Base-by-base conservation (phyloP, 1,284 basidiomycete species). In the Ustilago sp. region DNA sequence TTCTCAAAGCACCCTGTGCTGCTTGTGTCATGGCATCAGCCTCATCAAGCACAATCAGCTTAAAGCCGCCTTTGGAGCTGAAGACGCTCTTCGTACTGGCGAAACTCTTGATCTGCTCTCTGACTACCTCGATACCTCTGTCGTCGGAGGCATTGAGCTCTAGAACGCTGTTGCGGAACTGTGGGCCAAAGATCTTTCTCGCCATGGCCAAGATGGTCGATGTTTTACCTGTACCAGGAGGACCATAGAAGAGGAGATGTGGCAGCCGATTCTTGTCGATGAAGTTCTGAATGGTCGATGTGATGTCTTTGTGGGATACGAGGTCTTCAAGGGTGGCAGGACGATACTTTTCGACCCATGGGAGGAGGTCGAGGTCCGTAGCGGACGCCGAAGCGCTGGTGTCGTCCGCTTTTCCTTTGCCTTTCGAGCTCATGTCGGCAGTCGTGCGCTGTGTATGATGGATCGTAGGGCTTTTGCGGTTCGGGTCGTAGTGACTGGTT, bases 21-120 rank as follows among this genome's bases (percentile, higher is more conserved):
- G 94, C 93, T 74, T 95, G 93, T 0, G 97, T 99, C 97, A 99
- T 99, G 92, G 97, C 97, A 88, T 99, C 97, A 23, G 97, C 97
- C 87, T 99, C 97, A 81, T 99, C 97, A 32, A 99, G 91, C 68
- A 99, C 92, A 86, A 99, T 97, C 83, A 99, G 91, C 86, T 99
- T 99, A 91, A 93, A 98, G 19, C 75, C 77, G 32, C 79, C 77
- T 47, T 70, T 76, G 52, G 70, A 88, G 87, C 86, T 88, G 82
- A 89, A 90, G 45, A 98, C 88, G 32, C 95, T 98, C 65, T 94
- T 91, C 15, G 96, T 98, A 87, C 95, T 94, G 1, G 96, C 95
- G 59, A 99, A 99, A 85, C 94, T 94, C 87, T 99, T 99, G 87
- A 99, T 96, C 88, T 98, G 95, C 84, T 98, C 97, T 55, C 97